Base-by-base conservation (phyloP, 176 grass and related monocot species). In the Tillandsia leiboldiana region DNA sequence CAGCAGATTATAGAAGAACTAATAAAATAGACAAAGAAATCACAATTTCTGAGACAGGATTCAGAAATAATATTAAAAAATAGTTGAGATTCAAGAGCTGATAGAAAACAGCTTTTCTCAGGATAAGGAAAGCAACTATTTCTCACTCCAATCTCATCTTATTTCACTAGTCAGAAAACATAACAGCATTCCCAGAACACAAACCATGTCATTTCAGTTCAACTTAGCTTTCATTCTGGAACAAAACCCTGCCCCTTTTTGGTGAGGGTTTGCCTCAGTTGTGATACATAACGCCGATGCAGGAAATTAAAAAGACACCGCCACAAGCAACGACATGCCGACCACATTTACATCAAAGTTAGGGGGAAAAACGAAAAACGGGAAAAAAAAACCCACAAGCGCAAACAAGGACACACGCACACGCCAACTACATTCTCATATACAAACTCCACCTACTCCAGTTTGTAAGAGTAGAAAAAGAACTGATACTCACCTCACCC, bases 301-400 rank as follows among this genome's bases (percentile, higher is more conserved):
- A 51, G 83, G 22, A 83, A 83, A 89, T 73, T 79, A 73, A 78
- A 84, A 82, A 81, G 75, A 79, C 77, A 7, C n/a, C 22, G 18
- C 79, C 79, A 79, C 82, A 92, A 83, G 69, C 81, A 86, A 67
- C 70, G 81, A 57, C 76, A 86, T 77, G 76, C 77, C 72, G 81
- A 86, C 69, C 68, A 79, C 80, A 93, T 93, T 79, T 93, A 93
- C 86, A 79, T 70, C 42, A 49, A 71, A 54, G 67, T 72, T 68
- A 69, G 71, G 50, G 81, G 27, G 65, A 28, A 83, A 85, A 26
- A 13, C 12, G 8, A 69, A 77, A 77, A 77, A 70, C 49, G 22
- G 56, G 65, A 73, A 61, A 77, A 56, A 52, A 47, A 54, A 81
- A 72, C 77, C 48, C 72, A 77, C 72, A 48, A 3, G 9, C 33